A percentile compares a stretch with the other conserved stretches of the same genome.
These are phyloP conservation scores for Cryphonectria nitschkei DNA, from an alignment of 2,329 filamentous ascomycete genomes.

Conservation along the genomic window DNA sequence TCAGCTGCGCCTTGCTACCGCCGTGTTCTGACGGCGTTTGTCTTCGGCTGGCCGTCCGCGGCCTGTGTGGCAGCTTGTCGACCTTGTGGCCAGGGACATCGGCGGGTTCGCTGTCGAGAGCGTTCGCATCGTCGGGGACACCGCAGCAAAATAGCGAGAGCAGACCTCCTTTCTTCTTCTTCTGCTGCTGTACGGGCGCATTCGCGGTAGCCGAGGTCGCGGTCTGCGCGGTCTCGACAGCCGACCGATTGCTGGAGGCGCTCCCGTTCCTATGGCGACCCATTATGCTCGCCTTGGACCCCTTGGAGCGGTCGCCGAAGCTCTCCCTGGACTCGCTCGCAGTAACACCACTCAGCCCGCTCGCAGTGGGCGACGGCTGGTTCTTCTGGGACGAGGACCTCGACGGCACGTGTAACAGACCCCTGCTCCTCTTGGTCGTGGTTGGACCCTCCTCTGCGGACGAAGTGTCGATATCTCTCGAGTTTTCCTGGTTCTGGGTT, in stretches of 20 bases:
- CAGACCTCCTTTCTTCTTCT: slow-evolving; percentile 60
- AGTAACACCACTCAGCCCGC: slow-evolving; percentile 63
- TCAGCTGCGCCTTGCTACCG: slow-evolving; percentile 45
- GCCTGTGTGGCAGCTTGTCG: slow-evolving; percentile 58
- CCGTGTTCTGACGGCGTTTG: slow-evolving; percentile 56
- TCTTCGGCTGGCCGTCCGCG: slow-evolving; percentile 57
- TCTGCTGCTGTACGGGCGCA: slow-evolving; percentile 51
- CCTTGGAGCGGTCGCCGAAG: slow-evolving; percentile 66
- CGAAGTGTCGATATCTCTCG: slow-evolving; percentile 48
- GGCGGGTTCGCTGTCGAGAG: slow-evolving; percentile 56
- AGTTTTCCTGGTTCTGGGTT: slow-evolving; percentile 42
- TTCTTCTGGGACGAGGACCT: slow-evolving; percentile 65
- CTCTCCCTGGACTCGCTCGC: slow-evolving; percentile 64
- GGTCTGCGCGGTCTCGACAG: slow-evolving; percentile 56
- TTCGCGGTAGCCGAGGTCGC: slow-evolving; percentile 54
- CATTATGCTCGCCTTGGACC: slow-evolving; percentile 66
- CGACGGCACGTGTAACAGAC: slow-evolving; percentile 62
- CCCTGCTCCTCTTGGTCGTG: slow-evolving; percentile 53
- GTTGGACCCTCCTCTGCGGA: slow-evolving; percentile 46
- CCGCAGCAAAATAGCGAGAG: slow-evolving; percentile 69
- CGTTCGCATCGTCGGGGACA: slow-evolving; percentile 62
- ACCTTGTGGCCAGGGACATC: slow-evolving; percentile 59
- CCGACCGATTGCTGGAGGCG: slow-evolving; percentile 66
- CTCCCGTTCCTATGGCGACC: slow-evolving; percentile 69
- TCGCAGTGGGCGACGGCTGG: slow-evolving; percentile 62